Conservation (phyloP, 1,284 basidiomycete species). For the Moesziomyces parantarcticus region DNA sequence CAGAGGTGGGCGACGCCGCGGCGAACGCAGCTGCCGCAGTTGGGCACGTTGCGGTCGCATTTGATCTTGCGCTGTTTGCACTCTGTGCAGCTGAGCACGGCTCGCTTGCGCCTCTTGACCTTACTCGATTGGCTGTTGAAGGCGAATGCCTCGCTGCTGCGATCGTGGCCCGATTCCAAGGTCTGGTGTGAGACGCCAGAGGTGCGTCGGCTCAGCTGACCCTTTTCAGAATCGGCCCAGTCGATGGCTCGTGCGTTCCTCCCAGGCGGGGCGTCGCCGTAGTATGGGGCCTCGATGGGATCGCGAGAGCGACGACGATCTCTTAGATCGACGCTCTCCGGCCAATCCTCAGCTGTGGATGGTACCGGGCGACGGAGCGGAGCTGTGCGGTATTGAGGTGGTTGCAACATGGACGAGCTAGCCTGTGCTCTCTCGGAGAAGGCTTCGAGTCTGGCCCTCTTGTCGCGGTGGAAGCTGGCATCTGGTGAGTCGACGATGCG, state of each 20-base stretch:
- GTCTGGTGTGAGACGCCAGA: constrained; percentile 28
- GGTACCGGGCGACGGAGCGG: constrained; percentile 23
- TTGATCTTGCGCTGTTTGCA: constrained; percentile 59
- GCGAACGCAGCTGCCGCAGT: constrained; percentile 51
- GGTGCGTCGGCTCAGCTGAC: constrained; percentile 24
- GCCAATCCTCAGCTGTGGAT: constrained; percentile 19
- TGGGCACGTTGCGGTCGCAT: constrained; percentile 56
- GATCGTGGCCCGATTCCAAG: constrained; percentile 12
- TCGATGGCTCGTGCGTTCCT: constrained; percentile 11
- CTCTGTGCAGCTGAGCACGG: constrained; percentile 53
- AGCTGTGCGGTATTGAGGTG: constrained; percentile 22
- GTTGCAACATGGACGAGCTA: constrained; percentile 9
- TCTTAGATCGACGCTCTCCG: constrained; percentile 10
- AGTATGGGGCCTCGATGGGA: constrained; percentile 5
- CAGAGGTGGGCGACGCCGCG: constrained; percentile 54
- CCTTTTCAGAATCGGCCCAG: constrained; percentile 22
- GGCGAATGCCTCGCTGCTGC: constrained; percentile 11
- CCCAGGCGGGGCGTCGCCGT: constrained; percentile 1
- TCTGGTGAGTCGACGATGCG: constrained; percentile 12
- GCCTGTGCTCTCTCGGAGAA: constrained; percentile 25
- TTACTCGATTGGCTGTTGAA: constrained; percentile 25
- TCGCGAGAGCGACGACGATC: constrained; percentile 20
- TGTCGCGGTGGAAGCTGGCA: constrained; percentile 27
- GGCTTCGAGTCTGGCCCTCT: constrained; percentile 32
- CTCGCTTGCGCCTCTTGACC: constrained; percentile 48